These are phyloP conservation scores for Dipteronia dyeriana DNA, from an alignment of 345 rosid genomes.

Conservation along the genomic window DNA sequence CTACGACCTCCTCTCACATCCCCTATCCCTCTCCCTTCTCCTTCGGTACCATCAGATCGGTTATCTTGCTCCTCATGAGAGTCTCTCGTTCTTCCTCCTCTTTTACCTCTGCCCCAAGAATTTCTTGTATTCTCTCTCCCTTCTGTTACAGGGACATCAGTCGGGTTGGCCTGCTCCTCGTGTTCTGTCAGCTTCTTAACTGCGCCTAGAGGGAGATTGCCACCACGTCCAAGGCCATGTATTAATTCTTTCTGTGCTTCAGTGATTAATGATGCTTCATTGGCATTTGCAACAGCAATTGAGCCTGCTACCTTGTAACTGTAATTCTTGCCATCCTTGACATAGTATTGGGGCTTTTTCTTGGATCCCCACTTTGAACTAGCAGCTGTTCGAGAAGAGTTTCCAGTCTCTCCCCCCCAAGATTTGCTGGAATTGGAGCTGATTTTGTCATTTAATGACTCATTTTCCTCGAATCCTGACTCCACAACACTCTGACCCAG, in stretches of 20 bases:
- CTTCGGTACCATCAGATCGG: slow-evolving; percentile 37
- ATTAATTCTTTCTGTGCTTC: slow-evolving; percentile 69
- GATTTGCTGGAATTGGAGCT: slow-evolving; percentile 31
- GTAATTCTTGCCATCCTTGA: slow-evolving; percentile 94
- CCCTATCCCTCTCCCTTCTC: slow-evolving; percentile 44
- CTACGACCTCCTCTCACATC: slow-evolving; percentile 44
- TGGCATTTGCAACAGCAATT: slow-evolving; percentile 70
- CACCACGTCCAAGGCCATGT: slow-evolving; percentile 87
- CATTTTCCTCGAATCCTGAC: slow-evolving; percentile 68
- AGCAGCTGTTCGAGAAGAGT: slow-evolving; percentile 26
- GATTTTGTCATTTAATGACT: slow-evolving; percentile 48
- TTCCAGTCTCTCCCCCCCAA: slow-evolving; percentile 38
- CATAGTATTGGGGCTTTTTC: slow-evolving; percentile 77
- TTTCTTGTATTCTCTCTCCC: slow-evolving; percentile 38
- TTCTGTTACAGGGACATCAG: slow-evolving; percentile 33
- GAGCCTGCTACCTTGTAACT: slow-evolving; percentile 90
- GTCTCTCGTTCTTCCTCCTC: slow-evolving; percentile 30
- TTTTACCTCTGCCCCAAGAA: slow-evolving; percentile 45
- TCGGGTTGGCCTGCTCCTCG: slow-evolving; percentile 31
- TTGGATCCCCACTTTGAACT: slow-evolving; percentile 78
- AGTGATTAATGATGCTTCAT: slow-evolving; percentile 65
- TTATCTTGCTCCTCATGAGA: slow-evolving; percentile 32
- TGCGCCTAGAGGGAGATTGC: slow-evolving; percentile 81
- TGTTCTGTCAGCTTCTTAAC: slow-evolving; percentile 61
- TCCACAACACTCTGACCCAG: slow-evolving; percentile 74